Evolutionary conservation across 78 protist genomes (phyloP).

Genomic region (Cavenderia fasciculata): DNA sequence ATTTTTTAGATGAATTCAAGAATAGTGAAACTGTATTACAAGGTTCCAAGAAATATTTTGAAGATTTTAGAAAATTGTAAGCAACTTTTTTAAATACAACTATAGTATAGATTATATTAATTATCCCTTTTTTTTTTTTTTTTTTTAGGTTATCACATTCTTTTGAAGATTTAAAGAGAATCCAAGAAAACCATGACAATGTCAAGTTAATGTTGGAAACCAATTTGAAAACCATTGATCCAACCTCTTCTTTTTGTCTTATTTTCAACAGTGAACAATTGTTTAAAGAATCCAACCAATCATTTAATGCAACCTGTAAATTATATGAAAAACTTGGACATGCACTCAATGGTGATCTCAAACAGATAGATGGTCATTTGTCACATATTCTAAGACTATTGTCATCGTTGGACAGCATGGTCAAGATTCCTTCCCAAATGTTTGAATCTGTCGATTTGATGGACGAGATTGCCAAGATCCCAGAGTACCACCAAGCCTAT

Average conservation of each 20-base stretch:
- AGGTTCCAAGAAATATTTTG: background rate
- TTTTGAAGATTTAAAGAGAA: background rate
- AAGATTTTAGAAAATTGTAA: background rate
- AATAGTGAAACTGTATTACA: background rate
- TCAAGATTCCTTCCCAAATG: background rate
- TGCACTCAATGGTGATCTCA: background rate
- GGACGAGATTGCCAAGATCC: slow-evolving; percentile 4
- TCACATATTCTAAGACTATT: background rate
- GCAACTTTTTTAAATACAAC: background rate
- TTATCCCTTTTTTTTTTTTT: background rate
- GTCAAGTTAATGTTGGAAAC: background rate
- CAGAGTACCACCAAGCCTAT: background rate
- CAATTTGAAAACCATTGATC: background rate
- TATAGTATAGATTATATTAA: background rate
- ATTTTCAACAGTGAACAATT: background rate
- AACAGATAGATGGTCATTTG: background rate
- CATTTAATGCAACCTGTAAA: background rate
- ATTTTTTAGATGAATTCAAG: background rate
- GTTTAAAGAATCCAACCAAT: background rate
- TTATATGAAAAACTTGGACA: background rate
- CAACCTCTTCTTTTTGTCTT: background rate
- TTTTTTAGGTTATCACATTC: background rate
- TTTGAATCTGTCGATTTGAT: background rate
- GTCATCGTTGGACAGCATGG: background rate
- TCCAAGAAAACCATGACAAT: background rate